A percentile compares a stretch with the other conserved stretches of the same genome.
Evolutionary conservation across 306 rosid species (phyloP).

Genomic region (Adenanthera pavonina): DNA sequence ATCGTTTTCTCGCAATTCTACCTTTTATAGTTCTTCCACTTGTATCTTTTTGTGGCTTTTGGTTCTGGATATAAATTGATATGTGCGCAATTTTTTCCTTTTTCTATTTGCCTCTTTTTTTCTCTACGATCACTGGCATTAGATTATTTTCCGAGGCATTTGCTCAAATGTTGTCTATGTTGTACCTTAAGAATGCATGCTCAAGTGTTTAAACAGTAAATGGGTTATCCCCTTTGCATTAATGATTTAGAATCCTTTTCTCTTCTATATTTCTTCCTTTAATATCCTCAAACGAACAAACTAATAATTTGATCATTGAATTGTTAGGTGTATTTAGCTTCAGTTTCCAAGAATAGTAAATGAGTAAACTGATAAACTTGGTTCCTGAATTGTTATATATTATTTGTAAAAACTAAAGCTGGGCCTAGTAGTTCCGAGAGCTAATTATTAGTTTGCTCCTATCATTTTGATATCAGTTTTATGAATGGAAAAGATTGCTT

Average conservation of each 20-base stretch:
- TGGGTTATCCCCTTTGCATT: neutral
- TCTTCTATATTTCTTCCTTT: neutral
- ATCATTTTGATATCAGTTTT: neutral
- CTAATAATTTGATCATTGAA: neutral
- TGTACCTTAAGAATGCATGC: neutral
- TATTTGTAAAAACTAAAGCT: neutral
- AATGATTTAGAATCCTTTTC: neutral
- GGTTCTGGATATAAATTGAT: constrained; percentile 1
- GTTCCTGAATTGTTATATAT: neutral
- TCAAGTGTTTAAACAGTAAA: neutral
- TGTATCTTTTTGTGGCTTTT: neutral
- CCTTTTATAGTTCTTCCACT: neutral
- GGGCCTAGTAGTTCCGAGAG: neutral
- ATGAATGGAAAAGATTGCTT: neutral
- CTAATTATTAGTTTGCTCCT: neutral
- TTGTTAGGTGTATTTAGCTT: neutral
- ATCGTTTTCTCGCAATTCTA: neutral
- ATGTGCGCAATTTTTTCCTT: neutral
- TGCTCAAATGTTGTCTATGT: neutral
- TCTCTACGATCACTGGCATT: neutral
- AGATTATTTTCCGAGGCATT: neutral
- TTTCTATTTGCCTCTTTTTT: neutral
- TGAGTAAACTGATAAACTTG: neutral
- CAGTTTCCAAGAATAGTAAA: neutral
- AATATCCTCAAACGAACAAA: too few species aligned